Conservation (phyloP, 2,329 filamentous ascomycete genomes). For the Cladophialophora immunda region DNA sequence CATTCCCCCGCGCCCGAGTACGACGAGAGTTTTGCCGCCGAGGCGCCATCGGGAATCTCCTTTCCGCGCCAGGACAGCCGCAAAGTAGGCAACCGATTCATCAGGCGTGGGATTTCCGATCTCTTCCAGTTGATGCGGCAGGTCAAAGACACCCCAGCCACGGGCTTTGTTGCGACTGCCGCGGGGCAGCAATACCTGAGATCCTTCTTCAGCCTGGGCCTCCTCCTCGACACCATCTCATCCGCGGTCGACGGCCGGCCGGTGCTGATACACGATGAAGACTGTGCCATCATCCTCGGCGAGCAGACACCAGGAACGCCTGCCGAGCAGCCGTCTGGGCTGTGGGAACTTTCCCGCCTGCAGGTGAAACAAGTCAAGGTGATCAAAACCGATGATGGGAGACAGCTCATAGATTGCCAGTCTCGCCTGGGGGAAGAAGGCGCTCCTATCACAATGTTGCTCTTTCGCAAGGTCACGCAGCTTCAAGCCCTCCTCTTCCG, state of each 20-base stretch:
- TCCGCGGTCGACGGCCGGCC: neutral
- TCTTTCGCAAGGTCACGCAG: neutral
- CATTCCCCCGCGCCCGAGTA: neutral
- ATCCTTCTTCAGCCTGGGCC: neutral
- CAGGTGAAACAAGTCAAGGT: neutral
- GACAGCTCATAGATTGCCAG: neutral
- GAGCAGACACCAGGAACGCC: neutral
- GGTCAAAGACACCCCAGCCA: neutral
- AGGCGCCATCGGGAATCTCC: neutral
- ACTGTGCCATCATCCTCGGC: neutral
- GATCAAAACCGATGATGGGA: neutral
- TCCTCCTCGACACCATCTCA: neutral
- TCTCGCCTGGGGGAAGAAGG: neutral
- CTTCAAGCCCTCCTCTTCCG: neutral
- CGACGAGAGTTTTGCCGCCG: neutral
- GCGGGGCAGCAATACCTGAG: neutral
- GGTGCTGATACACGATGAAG: neutral
- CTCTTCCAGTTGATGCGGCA: neutral
- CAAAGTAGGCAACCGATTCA: neutral
- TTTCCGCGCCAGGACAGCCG: neutral
- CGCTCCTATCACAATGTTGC: neutral
- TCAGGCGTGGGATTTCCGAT: neutral
- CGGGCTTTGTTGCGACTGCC: neutral
- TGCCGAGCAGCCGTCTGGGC: neutral
- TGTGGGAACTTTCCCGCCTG: neutral